These are phyloP conservation scores for Bipolaris bicolor DNA, from an alignment of 2,329 filamentous ascomycete genomes.

Conservation along the genomic window DNA sequence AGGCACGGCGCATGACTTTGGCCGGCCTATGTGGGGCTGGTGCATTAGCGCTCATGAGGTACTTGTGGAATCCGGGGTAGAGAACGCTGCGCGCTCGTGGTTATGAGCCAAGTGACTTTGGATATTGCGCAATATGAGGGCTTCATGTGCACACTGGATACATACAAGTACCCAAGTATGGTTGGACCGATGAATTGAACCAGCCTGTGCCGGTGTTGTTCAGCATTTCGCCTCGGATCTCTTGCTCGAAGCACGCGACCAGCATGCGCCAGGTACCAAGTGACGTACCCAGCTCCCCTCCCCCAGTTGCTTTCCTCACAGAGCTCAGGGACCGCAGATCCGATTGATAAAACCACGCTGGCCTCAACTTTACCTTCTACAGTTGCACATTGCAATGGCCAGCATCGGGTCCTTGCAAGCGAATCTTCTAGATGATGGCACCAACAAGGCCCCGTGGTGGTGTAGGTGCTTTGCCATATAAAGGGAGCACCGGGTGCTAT, in stretches of 20 bases:
- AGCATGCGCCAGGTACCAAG: slow-evolving; percentile 21
- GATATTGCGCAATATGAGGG: too few relatives aligned
- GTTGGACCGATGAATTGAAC: neutral
- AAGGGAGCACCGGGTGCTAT: slow-evolving; percentile 17
- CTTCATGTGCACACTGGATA: neutral
- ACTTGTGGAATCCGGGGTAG: slow-evolving; percentile 19
- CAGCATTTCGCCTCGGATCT: neutral
- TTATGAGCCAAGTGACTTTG: neutral
- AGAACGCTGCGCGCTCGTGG: neutral
- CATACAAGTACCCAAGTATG: neutral
- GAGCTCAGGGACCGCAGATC: slow-evolving; percentile 16
- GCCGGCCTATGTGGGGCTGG: slow-evolving; percentile 5
- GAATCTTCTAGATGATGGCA: slow-evolving; percentile 20
- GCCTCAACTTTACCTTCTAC: neutral
- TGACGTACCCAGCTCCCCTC: slow-evolving; percentile 17
- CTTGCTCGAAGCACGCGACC: slow-evolving; percentile 9
- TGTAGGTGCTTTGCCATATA: slow-evolving; percentile 11
- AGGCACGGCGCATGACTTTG: slow-evolving; percentile 1
- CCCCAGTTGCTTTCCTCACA: slow-evolving; percentile 6
- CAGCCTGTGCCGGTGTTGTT: neutral
- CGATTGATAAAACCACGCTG: slow-evolving; percentile 4
- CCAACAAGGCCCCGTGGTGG: slow-evolving; percentile 4
- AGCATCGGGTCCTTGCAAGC: slow-evolving; percentile 6
- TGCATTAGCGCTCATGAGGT: slow-evolving; percentile 12
- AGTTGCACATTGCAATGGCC: slow-evolving; percentile 3